These are phyloP conservation scores for Podila horticola DNA, from an alignment of 192 early-diverging fungal genomes.

Conservation along the genomic window DNA sequence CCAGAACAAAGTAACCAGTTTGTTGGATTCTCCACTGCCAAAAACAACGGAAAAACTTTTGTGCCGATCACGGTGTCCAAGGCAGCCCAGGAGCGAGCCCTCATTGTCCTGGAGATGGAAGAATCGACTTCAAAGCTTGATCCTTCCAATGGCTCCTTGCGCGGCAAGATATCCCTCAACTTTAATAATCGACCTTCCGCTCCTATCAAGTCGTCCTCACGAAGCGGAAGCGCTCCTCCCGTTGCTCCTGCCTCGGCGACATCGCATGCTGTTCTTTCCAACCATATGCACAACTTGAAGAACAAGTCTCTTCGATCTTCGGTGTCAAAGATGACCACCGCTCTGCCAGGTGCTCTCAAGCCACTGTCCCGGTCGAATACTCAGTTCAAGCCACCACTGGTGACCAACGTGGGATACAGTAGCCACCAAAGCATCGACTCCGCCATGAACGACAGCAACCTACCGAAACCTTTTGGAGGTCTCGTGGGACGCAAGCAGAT, in stretches of 20 bases:
- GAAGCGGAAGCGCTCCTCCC: background rate
- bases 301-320: constrained; percentile 14
- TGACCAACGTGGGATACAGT: background rate
- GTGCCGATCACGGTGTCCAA: constrained; percentile 18
- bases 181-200: too few species aligned
- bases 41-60: constrained; percentile 9
- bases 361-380: background rate
- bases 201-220: too few species aligned
- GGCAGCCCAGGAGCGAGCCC: constrained; percentile 17
- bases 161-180: too few species aligned
- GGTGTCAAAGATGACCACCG: background rate
- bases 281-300: constrained; percentile 41
- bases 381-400: constrained; percentile 25
- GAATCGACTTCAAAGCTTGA: background rate
- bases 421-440: background rate
- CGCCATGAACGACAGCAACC: background rate
- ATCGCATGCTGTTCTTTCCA: constrained; percentile 13
- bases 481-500: background rate
- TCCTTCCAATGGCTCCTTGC: too few species aligned
- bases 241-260: background rate
- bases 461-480: background rate
- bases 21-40: constrained; percentile 18
- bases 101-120: constrained; percentile 16
- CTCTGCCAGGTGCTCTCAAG: constrained; percentile 4
- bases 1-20: background rate